Evolutionary conservation across 2,329 filamentous ascomycete genomes (phyloP).

Genomic region (Mycosphaerella sp.): DNA sequence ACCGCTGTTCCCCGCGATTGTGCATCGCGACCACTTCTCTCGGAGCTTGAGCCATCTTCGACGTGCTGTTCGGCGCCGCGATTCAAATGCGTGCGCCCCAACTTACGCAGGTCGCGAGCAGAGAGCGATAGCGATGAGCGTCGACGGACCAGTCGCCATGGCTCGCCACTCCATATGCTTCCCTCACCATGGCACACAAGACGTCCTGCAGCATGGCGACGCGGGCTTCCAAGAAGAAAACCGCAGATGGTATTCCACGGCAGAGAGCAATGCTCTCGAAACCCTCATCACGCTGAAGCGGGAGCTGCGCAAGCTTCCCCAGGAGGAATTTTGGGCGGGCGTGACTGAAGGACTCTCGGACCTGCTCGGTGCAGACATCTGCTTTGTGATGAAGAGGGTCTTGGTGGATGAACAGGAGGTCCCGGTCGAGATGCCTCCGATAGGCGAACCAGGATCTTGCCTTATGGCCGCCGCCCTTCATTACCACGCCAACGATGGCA

Average conservation of each 20-base stretch:
- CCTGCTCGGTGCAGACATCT: constrained; percentile 60
- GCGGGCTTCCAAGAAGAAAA: constrained; percentile 24
- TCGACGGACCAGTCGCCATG: constrained; percentile 11
- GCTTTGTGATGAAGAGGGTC: constrained; percentile 61
- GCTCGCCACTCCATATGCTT: constrained; percentile 28
- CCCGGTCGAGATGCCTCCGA: constrained; percentile 55
- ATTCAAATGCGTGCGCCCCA: constrained; percentile 1
- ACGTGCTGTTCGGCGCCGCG: background rate
- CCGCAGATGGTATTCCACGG: constrained; percentile 25
- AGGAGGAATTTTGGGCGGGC: constrained; percentile 57
- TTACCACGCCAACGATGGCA: constrained; percentile 52
- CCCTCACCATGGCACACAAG: constrained; percentile 25
- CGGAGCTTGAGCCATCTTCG: background rate
- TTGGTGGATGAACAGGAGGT: constrained; percentile 53
- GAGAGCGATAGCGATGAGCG: constrained; percentile 9
- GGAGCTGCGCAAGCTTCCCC: constrained; percentile 47
- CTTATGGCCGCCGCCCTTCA: constrained; percentile 62
- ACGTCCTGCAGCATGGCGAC: constrained; percentile 25
- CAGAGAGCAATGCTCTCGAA: constrained; percentile 57
- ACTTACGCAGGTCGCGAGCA: background rate
- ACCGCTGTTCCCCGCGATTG: background rate
- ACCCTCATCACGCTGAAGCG: constrained; percentile 55
- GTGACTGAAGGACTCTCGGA: constrained; percentile 59
- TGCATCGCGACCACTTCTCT: background rate
- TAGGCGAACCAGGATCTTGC: constrained; percentile 56